These are phyloP conservation scores for Aspergillus sp. DNA, from an alignment of 2,329 filamentous ascomycete species.

Conservation along the genomic window DNA sequence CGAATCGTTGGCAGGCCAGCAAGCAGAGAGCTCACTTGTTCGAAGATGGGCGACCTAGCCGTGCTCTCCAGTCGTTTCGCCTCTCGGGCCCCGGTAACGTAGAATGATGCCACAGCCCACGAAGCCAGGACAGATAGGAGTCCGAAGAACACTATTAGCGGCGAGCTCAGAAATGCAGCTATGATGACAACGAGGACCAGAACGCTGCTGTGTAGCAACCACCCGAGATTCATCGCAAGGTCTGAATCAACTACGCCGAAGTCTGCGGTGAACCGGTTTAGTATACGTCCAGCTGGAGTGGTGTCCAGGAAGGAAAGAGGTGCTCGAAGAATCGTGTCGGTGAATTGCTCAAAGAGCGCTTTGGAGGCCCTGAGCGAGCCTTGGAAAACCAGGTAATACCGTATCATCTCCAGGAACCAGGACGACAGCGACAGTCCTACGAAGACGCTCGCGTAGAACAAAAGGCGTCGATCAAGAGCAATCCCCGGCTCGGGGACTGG, in stretches of 20 bases:
- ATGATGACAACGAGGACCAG: constrained; percentile 64
- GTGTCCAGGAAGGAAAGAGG: constrained; percentile 76
- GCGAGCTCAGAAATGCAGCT: constrained; percentile 4
- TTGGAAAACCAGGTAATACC: constrained; percentile 61
- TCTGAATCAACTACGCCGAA: constrained; percentile 70
- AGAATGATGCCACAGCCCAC: constrained; percentile 48
- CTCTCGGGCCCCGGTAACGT: constrained; percentile 66
- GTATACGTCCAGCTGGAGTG: constrained; percentile 68
- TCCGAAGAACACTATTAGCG: constrained; percentile 3
- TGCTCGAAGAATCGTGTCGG: constrained; percentile 65
- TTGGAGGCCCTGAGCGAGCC: constrained; percentile 69
- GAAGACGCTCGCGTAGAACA: constrained; percentile 4
- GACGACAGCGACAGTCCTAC: constrained; percentile 3
- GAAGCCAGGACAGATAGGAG: constrained; percentile 3
- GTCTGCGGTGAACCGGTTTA: constrained; percentile 75
- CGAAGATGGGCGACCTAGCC: constrained; percentile 73
- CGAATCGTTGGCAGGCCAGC: constrained; percentile 70
- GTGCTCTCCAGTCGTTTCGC: constrained; percentile 73
- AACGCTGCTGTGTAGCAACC: constrained; percentile 59
- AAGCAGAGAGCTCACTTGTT: constrained; percentile 70
- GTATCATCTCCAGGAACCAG: constrained; percentile 35
- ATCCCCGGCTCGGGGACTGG: neutral
- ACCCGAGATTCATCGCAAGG: constrained; percentile 60
- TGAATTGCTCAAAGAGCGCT: constrained; percentile 64
- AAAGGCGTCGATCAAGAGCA: neutral